Evolutionary conservation across 306 rosid genomes (phyloP), one percentile per base, ranked within the genome.

Genomic region (Dalbergia cochinchinensis): DNA sequence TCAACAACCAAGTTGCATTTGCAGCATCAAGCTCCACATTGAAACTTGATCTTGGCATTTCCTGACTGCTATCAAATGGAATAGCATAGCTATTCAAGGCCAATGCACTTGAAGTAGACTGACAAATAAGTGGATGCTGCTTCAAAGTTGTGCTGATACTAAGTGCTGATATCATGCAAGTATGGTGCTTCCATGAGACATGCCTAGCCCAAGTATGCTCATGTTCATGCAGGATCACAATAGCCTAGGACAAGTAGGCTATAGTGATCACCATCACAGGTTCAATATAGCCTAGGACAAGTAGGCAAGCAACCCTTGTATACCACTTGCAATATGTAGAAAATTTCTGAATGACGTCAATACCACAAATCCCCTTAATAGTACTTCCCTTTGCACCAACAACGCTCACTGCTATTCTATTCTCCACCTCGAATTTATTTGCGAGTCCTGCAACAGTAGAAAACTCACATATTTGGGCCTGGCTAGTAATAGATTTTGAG

Each of bases 91-190:
- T 86, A 81, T 95, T 95, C 85, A 95, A 84, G 74, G 94, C 92
- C 97, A 95, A 77, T 20, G 91, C 88, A 80, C 94, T 91, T 66
- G 99, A 95, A 82, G 97, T 87, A 81, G 99, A 93, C 98, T 93
- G 96, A 98, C 99, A 95, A 85, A 95, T 95, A 67, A 91, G 92
- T 18, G 97, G 99, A 83, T 92, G 99, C 80, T 92, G 99, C 94
- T 95, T 95, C 90, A 89, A 88, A 53, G 96, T 90, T 83, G 98
- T 95, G 85, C 97, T 91, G 81, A 95, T 90, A 87, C 99, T 91
- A 82, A 91, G 94, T 22, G 99, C 98, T 50, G 96, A 91, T 83
- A 95, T 78, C 92, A 80, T 87, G 89, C 99, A 95, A 71, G 99
- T 93, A 85, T 93, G 91, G 74, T 95, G 96, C 88, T 92, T 95